Evolutionary conservation across 2,329 filamentous ascomycete genomes (phyloP), one percentile per base, ranked within the genome.

Genomic region (Talaromyces sp.): DNA sequence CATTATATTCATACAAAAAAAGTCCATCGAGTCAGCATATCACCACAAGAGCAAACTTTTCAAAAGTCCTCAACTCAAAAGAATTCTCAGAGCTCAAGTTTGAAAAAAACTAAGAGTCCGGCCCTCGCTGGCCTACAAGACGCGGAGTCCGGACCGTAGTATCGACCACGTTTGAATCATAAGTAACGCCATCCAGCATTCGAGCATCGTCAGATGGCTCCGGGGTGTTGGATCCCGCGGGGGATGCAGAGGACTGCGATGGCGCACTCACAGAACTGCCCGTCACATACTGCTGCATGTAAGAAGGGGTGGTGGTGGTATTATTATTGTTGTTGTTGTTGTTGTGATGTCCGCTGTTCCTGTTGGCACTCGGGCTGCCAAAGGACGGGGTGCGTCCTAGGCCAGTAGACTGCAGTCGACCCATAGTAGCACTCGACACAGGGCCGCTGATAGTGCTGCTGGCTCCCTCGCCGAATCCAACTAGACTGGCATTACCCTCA

Each of bases 381-480:
- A 75, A 64, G 70, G 76, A 65, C 78, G 80, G 64, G 75, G 74
- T 56, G 7, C 67, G 68, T 31, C 66, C 65, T 12, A 9, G 19
- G 1, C 72, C 70, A 54, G 68, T 71, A 48, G 56, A 52, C 46
- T 58, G 57, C 17, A 57, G 26, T 11, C 59, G 55, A 35, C 71
- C 74, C 26, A 74, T 79, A 73, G 62, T 83, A 76, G 72, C 84
- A 79, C 76, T 89, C 83, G 70, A 89, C 31, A 80, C 89, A 43
- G 90, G 90, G 0, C 91, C 91, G 62, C 87, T 91, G 60, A 92
- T 87, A 5, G 91, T 91, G 72, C 89, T 91, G 66, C 88, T 90
- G 10, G 93, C 92, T 35, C 92, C 93, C 73, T 97, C 92, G 55
- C 93, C 93, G 67, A 97, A 97, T 0, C 89, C 93, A 10, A 97